These are phyloP conservation scores for Coemansia sp. DNA, from an alignment of 192 early-diverging fungal species.

Conservation along the genomic window DNA sequence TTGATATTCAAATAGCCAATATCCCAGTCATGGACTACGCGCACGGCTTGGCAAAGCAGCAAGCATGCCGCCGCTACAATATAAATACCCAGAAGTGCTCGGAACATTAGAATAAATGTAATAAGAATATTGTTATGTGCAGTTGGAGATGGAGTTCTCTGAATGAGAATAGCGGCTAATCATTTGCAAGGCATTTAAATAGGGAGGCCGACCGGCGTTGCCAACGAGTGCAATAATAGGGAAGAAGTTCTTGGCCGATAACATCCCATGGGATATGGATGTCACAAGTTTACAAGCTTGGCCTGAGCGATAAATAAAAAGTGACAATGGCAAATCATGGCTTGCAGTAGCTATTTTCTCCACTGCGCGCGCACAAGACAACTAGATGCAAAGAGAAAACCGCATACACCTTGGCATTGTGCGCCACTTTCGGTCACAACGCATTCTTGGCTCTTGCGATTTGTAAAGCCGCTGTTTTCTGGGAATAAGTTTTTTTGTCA, in stretches of 20 bases:
- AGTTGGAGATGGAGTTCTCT: background rate
- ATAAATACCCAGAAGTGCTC: background rate
- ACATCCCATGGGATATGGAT: background rate
- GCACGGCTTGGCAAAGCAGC: background rate
- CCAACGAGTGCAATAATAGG: background rate
- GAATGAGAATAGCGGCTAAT: background rate
- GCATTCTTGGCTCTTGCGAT: background rate
- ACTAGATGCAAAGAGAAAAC: background rate
- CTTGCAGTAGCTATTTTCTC: background rate
- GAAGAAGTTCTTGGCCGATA: background rate
- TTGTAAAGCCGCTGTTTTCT: too few species aligned
- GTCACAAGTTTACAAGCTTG: background rate
- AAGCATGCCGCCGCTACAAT: background rate
- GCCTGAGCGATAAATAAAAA: background rate
- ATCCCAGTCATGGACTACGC: slow-evolving; percentile 52
- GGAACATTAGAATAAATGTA: too few species aligned
- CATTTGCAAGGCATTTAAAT: background rate
- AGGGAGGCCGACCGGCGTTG: background rate
- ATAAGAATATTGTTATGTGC: too few species aligned
- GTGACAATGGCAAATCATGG: background rate
- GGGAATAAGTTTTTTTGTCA: too few species aligned
- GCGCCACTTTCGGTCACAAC: background rate
- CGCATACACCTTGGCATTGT: background rate
- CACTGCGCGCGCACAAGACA: background rate
- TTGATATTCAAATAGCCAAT: slow-evolving; percentile 58